Base-by-base conservation (phyloP, 202 grass and related monocot genomes). In the Brachypodium distachyon region DNA sequence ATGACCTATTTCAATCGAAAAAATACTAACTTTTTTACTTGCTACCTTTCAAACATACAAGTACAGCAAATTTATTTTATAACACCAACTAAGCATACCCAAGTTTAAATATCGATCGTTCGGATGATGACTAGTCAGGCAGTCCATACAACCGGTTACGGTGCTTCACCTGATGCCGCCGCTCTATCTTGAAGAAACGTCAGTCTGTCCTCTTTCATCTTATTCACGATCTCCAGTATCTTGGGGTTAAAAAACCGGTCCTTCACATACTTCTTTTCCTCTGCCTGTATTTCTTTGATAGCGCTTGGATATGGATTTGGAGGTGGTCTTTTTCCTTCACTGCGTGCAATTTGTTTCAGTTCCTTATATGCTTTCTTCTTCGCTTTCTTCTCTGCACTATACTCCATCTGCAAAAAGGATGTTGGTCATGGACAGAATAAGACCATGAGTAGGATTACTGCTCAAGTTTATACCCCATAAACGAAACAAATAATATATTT, bases 301-400 rank as follows among this genome's bases (percentile, higher is more conserved):
- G 87, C 87, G 41, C 87, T 92, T 74, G 86, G 86, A 67, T 97
- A 97, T 67, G 95, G 91, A 56, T 94, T 88, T 41, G 85, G 86
- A 67, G 89, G 91, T 71, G 89, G 95, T 18, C 42, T 81, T 77
- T 82, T 98, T 43, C 89, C 87, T 61, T 81, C 86, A 5, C 79
- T 70, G 37, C 58, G 77, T 21, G 77, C 55, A 54, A 94, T 87
- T 81, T 80, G 67, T 66, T 88, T 97, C 68, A 97, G 50, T 21
- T 97, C 89, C 67, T 89, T 86, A 38, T 90, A 97, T 31, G 94
- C 89, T 64, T 92, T 84, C 67, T 88, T 97, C 68, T 91, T 97
- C 56, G 66, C 91, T 74, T 88, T 97, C 82, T 97, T 97, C 71
- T 92, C 84, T 43, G 22, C 61, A 17, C 41, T 28, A 64, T 94